Evolutionary conservation across 352 stramenopile species (phyloP), one percentile per base, ranked within the genome.

Genomic region (Globisporangium emineosum): DNA sequence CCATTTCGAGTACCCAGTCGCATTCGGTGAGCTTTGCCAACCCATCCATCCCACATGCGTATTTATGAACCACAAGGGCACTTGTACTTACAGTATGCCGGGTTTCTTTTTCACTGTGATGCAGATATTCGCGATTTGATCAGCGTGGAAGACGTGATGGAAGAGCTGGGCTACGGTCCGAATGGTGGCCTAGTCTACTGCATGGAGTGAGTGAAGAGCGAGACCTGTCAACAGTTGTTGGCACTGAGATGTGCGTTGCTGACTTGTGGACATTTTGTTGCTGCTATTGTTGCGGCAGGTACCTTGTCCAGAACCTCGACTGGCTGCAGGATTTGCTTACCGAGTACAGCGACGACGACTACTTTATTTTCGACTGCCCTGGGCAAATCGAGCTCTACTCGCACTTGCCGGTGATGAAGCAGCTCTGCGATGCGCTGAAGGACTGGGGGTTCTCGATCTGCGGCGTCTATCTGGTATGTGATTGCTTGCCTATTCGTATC

Each of bases 331-430:
- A 98, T 53, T 70, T 97, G 56, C 76, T 99, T 7, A 76, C 84
- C 45, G 80, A 93, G 61, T 97, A 97, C 67, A 90, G 81, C 54
- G 91, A 97, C 59, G 89, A 96, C 70, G 90, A 98, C 66, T 99
- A 99, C 78, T 91, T 99, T 47, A 91, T 99, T 52, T 98, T 99
- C 55, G 98, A 99, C 80, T 98, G 98, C 62, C 98, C 98, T 54
- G 98, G 91, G 19, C 91, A 98, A 67, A 96, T 97, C 30, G 90
- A 97, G 69, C 70, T 98, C 42, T 97, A 97, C 71, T 92, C 89
- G 57, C 89, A 97, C 69, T 71, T 98, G 57, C 90, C 90, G 23
- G 88, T 96, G 60, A 95, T 97, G 83, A 93, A 96, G 73, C 79
- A 93, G 64, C 69, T 96, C n/a, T 93, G 83, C 56, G 84, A 88